Evolutionary conservation across 2,329 filamentous ascomycete genomes (phyloP), one percentile per base, ranked within the genome.

Genomic region (Pseudopyricularia javanii): DNA sequence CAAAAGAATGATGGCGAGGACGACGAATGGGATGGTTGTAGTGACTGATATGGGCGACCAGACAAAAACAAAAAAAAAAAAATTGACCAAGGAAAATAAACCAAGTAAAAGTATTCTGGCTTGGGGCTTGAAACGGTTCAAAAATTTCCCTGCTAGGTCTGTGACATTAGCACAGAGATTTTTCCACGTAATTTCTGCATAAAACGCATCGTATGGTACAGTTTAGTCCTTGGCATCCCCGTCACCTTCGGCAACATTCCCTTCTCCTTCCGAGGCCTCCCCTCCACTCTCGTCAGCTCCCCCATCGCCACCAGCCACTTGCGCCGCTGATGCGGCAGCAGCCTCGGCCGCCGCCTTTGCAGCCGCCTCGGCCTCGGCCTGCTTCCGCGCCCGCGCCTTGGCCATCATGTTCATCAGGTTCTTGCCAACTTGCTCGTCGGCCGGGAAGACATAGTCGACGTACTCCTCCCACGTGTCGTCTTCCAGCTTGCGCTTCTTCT

Each of bases 401-500:
- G 88, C 84, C 70, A 96, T 72, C 66, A 97, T 74, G 65, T 86
- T 88, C 51, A 87, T 87, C 67, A 96, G 72, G 62, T 88, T 91
- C 59, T 86, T 86, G 53, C 86, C 85, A 64, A 88, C 85, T 70
- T 88, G 82, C 67, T 96, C 91, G 71, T 97, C 93, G 4, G 88
- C 90, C 1, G 93, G 93, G 80, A 98, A 98, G 33, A 98, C 81
- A 62, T 95, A 97, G 67, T 97, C 93, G 70, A 93, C 81, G 68
- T 95, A 97, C 72, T 98, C 93, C 75, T 98, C 90, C 73, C 89
- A 96, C 35, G 82, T 84, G 66, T 93, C 91, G 69, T 96, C 91
- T 65, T 95, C 91, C 66, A 95, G 70, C 78, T 83, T 89, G 68
- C 93, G 85, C 63, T 89, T 79, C 76, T 93, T 91, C 83, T 95